Conservation (phyloP, 2,329 filamentous ascomycete species). For the Phialemonium atrogriseum region DNA sequence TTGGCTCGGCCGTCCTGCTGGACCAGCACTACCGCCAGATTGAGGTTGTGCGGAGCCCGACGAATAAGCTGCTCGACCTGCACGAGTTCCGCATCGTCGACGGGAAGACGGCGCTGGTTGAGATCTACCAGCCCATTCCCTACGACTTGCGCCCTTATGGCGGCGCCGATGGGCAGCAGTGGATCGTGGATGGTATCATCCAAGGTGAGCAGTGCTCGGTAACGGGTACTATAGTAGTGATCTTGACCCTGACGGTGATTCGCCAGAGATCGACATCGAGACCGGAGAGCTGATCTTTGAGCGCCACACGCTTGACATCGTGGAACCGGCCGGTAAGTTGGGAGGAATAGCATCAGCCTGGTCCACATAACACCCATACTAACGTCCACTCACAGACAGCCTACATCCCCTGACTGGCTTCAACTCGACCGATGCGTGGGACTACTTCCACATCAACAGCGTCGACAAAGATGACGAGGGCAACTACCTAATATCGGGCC, state of each 20-base stretch:
- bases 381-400: no score
- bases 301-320: slow-evolving; percentile 23
- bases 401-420: no score
- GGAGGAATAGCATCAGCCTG: no score
- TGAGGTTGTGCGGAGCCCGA: slow-evolving; percentile 17
- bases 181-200: slow-evolving; percentile 24
- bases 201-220: slow-evolving; percentile 11
- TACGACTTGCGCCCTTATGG: slow-evolving; percentile 16
- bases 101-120: slow-evolving; percentile 30
- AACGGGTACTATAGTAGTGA: no score
- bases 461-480: slow-evolving; percentile 40
- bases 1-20: slow-evolving; percentile 11
- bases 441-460: slow-evolving; percentile 49
- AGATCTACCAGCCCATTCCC: slow-evolving; percentile 22
- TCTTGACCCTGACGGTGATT: no score
- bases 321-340: slow-evolving; percentile 7
- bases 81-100: slow-evolving; percentile 31
- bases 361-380: no score
- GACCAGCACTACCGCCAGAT: slow-evolving; percentile 17
- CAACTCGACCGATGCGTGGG: slow-evolving; percentile 29
- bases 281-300: slow-evolving; percentile 39
- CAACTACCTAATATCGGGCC: slow-evolving; percentile 44
- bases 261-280: slow-evolving; percentile 38
- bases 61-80: slow-evolving; percentile 16
- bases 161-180: slow-evolving; percentile 12